A percentile compares a stretch with the other conserved stretches of the same genome.
Evolutionary conservation across 106 monocot genomes (phyloP).

Genomic region (Apostasia shenzhenica): DNA sequence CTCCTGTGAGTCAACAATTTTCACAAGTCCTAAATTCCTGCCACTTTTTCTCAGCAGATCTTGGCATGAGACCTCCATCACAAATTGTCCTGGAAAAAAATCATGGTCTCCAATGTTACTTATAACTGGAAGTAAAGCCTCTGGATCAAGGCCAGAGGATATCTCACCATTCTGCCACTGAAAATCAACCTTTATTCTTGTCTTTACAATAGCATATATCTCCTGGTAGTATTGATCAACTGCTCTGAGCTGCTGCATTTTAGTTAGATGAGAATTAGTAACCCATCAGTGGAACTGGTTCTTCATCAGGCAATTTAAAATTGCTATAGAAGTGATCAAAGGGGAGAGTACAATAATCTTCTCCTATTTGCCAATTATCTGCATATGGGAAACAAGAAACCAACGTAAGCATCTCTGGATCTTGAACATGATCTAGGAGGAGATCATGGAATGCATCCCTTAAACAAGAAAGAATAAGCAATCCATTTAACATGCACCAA

Average conservation of each 20-base stretch:
- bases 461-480: constrained; percentile 37
- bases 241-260: constrained; percentile 20
- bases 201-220: constrained; percentile 57
- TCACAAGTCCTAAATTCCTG: constrained; percentile 58
- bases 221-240: constrained; percentile 13
- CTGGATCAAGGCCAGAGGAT: constrained; percentile 49
- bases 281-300: not conserved
- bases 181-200: constrained; percentile 63
- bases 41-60: constrained; percentile 11
- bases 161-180: constrained; percentile 74
- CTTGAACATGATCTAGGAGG: constrained; percentile 39
- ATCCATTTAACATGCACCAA: constrained; percentile 77
- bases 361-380: constrained; percentile 94
- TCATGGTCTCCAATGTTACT: constrained; percentile 83
- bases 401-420: constrained; percentile 52
- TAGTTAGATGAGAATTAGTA: constrained; percentile 7
- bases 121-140: constrained; percentile 46
- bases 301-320: constrained; percentile 4
- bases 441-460: constrained; percentile 6
- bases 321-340: constrained; percentile 19
- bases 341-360: constrained; percentile 84
- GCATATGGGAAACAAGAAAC: constrained; percentile 63
- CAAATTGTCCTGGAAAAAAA: constrained; percentile 85
- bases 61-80: constrained; percentile 51
- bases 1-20: constrained; percentile 61